A percentile compares a stretch with the other conserved stretches of the same genome.
Conservation (phyloP, 768 basidiomycete genomes). For the Crassisporium funariophilum region DNA sequence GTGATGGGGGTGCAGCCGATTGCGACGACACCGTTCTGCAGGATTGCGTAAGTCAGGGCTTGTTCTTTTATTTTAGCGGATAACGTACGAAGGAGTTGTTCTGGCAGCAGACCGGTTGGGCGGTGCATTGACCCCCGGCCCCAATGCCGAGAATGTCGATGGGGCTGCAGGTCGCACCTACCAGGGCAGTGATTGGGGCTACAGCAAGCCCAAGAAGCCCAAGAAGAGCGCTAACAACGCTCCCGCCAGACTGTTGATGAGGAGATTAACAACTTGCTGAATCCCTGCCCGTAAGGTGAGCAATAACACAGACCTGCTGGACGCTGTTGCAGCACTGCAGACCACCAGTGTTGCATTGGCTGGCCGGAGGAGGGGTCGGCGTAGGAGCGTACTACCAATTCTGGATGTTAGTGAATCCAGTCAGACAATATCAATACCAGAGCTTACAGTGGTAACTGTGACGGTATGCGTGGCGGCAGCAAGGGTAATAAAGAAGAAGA, state of each 20-base stretch:
- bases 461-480: conserved; percentile 13
- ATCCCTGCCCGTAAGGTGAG: too few species aligned
- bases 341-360: conserved; percentile 14
- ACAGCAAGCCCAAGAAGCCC: neutral
- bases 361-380: conserved; percentile 13
- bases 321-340: conserved; percentile 15
- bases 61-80: too few species aligned
- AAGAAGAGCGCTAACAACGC: too few species aligned
- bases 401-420: neutral
- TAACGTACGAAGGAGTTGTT: conserved; percentile 21
- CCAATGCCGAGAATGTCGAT: too few species aligned
- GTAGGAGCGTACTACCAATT: neutral
- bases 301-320: neutral
- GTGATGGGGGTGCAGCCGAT: conserved; percentile 17
- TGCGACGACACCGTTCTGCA: conserved; percentile 17
- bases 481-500: neutral
- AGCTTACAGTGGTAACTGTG: conserved; percentile 16
- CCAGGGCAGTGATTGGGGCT: neutral
- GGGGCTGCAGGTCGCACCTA: conserved; percentile 14
- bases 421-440: neutral
- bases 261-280: too few species aligned
- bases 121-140: conserved; percentile 16
- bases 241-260: too few species aligned
- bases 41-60: too few species aligned
- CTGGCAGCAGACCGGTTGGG: conserved; percentile 22